phyloP scores from a whole-genome alignment of 257 asterid genomes.

The Przewalskia tangutica region DNA sequence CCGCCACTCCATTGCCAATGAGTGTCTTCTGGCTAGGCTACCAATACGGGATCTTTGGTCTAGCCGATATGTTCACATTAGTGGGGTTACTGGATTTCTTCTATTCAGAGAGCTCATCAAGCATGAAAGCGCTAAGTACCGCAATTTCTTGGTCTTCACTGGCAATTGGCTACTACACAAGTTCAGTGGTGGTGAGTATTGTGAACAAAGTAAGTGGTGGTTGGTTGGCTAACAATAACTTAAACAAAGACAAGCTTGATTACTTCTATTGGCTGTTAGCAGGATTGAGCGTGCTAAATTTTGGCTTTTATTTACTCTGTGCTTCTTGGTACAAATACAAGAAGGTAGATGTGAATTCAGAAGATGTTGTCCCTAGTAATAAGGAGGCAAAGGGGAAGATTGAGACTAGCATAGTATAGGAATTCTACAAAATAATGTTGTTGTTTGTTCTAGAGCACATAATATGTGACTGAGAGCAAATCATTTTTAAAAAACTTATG shows the following conservation, averaged over 20 bases:
- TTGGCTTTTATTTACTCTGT: conserved; percentile 46
- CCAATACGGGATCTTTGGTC: conserved; percentile 49
- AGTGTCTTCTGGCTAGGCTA: conserved; percentile 64
- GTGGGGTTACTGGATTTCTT: conserved; percentile 62
- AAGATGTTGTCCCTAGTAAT: neutral
- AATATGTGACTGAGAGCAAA: neutral
- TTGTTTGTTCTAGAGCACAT: neutral
- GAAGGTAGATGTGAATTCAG: conserved; percentile 29
- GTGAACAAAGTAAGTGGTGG: conserved; percentile 62
- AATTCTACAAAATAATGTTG: neutral
- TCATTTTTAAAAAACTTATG: neutral
- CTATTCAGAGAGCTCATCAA: conserved; percentile 55
- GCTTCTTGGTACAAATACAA: conserved; percentile 67
- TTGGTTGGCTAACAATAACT: conserved; percentile 50
- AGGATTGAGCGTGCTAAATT: conserved; percentile 38
- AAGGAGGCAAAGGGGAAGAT: conserved; percentile 17
- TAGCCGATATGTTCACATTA: conserved; percentile 67
- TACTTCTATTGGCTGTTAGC: conserved; percentile 55
- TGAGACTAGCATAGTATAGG: conserved; percentile 13
- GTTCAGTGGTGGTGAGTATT: conserved; percentile 52
- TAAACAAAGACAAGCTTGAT: conserved; percentile 54
- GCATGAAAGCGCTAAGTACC: conserved; percentile 59
- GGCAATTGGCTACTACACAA: conserved; percentile 54
- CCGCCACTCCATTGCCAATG: conserved; percentile 39
- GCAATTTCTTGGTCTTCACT: conserved; percentile 64